These are phyloP conservation scores for Cyamopsis tetragonoloba DNA, from an alignment of 306 rosid genomes.

Conservation along the genomic window DNA sequence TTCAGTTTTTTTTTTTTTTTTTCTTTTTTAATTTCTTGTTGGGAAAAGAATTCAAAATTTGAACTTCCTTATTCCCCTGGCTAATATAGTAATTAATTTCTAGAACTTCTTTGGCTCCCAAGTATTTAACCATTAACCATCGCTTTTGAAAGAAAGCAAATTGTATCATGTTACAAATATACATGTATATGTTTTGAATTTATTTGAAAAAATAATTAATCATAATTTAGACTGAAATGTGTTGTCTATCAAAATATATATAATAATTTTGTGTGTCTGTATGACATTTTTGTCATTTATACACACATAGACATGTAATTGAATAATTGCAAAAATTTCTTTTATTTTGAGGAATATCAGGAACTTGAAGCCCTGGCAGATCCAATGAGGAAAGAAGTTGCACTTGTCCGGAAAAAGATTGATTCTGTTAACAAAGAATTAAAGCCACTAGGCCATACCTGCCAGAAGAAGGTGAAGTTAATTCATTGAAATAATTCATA, in stretches of 20 bases:
- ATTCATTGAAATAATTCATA: conserved; percentile 14
- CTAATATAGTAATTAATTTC: neutral
- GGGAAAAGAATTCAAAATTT: conserved; percentile 25
- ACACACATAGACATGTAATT: neutral
- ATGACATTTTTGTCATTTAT: neutral
- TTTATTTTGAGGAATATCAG: conserved; percentile 45
- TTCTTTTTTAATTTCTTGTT: too few species aligned
- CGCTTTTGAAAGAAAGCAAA: neutral
- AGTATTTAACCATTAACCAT: neutral
- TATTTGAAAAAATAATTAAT: neutral
- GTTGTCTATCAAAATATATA: too few species aligned
- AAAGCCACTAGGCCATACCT: conserved; percentile 86
- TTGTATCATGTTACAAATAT: neutral
- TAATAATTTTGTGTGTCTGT: neutral
- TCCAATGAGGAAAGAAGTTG: conserved; percentile 98
- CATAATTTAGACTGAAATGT: neutral
- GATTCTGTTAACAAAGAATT: conserved; percentile 92
- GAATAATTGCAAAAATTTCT: conserved; percentile 7
- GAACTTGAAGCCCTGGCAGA: conserved; percentile 92
- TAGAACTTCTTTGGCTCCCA: neutral
- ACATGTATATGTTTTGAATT: too few species aligned
- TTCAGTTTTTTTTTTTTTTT: conserved; percentile 9
- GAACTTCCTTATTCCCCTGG: conserved; percentile 15
- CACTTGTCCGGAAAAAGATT: conserved; percentile 72
- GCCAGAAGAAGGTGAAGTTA: conserved; percentile 90